phyloP scores from a whole-genome alignment of 139 green algal species.

The Chlamydomonas eustigma region DNA sequence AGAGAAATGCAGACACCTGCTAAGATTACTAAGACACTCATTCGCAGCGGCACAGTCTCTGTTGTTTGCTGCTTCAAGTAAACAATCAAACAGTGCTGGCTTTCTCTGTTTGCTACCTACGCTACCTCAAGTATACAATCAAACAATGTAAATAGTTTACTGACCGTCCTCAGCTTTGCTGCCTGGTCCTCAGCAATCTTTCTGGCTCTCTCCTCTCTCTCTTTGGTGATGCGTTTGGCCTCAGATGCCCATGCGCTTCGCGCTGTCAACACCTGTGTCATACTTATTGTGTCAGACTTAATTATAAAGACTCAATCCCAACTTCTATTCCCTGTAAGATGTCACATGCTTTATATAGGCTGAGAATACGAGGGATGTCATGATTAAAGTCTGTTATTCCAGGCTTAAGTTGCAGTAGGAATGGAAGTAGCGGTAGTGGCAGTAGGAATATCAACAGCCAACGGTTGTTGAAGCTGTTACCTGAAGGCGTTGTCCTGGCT shows the following conservation, averaged over 20 bases:
- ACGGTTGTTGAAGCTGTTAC: too few relatives aligned
- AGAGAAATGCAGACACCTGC: too few relatives aligned
- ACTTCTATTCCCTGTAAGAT: too few relatives aligned
- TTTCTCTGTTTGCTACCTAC: not conserved
- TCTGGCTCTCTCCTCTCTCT: not conserved
- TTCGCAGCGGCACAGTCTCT: not conserved
- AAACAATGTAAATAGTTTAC: not conserved
- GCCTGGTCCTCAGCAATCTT: not conserved
- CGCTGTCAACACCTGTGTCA: slow-evolving; percentile 10
- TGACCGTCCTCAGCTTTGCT: not conserved
- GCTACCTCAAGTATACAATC: not conserved
- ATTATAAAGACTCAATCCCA: too few relatives aligned
- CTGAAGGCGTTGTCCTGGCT: slow-evolving; percentile 44
- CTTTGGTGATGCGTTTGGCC: slow-evolving; percentile 14
- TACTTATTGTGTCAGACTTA: too few relatives aligned
- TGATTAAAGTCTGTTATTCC: too few relatives aligned
- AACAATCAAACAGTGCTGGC: not conserved
- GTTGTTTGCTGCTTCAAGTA: not conserved
- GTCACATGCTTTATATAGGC: too few relatives aligned
- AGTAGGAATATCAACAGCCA: too few relatives aligned
- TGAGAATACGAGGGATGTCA: too few relatives aligned
- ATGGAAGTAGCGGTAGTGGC: too few relatives aligned
- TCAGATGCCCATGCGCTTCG: slow-evolving; percentile 23
- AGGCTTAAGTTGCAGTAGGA: too few relatives aligned
- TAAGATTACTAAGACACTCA: too few relatives aligned